Evolutionary conservation across 1,284 basidiomycete species (phyloP).

Genomic region (Laetiporus sulphureus): DNA sequence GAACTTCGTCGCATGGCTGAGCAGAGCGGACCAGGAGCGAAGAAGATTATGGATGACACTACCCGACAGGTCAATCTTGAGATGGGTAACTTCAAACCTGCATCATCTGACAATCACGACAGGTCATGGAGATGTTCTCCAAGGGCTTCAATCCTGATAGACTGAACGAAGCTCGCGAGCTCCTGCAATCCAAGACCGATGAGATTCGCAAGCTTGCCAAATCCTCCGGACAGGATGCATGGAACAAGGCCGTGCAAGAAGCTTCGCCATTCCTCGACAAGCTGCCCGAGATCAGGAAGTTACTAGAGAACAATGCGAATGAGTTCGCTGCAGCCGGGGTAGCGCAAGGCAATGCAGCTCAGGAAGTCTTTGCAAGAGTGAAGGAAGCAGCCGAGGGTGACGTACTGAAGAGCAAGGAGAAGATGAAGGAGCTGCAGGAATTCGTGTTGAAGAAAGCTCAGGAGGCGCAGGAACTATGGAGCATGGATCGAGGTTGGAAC

Average conservation of each 20-base stretch:
- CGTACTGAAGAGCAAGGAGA: constrained; percentile 22
- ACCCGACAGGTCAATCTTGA: constrained; percentile 20
- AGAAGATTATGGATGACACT: constrained; percentile 28
- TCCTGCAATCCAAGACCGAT: constrained; percentile 23
- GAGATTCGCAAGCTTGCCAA: constrained; percentile 23
- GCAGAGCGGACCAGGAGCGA: constrained; percentile 29
- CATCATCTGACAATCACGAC: background rate
- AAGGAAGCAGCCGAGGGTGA: constrained; percentile 22
- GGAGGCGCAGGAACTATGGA: constrained; percentile 13
- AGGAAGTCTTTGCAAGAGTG: constrained; percentile 25
- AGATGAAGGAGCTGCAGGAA: constrained; percentile 25
- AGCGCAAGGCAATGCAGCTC: constrained; percentile 14
- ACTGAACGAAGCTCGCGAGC: constrained; percentile 19
- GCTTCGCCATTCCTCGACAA: constrained; percentile 26
- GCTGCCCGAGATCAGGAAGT: constrained; percentile 23
- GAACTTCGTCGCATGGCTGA: constrained; percentile 28
- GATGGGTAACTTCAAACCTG: background rate
- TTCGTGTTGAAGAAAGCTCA: constrained; percentile 24
- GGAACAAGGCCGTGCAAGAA: constrained; percentile 25
- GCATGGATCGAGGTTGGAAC: constrained; percentile 13
- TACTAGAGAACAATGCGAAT: constrained; percentile 19
- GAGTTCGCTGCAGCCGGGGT: constrained; percentile 19
- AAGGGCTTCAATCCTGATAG: constrained; percentile 23
- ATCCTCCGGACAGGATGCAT: constrained; percentile 22
- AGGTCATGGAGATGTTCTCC: constrained; percentile 23